Percentiles rank a stretch among this genome's conserved stretches.
Evolutionary conservation across 116 monocot species (phyloP).

Genomic region (Trichopus zeylanicus): DNA sequence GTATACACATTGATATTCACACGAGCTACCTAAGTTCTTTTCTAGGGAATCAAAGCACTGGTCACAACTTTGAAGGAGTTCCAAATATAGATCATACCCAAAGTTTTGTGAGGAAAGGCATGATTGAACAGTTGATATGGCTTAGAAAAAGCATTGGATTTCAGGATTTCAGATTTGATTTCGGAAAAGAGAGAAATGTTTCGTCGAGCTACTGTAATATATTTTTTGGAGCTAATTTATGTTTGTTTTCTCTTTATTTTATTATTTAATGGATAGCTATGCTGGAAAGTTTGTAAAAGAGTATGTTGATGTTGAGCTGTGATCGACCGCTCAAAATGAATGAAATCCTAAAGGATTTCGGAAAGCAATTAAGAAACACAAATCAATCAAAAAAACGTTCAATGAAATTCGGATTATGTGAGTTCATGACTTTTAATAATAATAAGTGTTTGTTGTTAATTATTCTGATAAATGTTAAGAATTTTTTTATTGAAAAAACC

Average conservation of each 20-base stretch:
- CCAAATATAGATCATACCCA: slow-evolving; percentile 83
- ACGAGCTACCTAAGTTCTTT: background rate
- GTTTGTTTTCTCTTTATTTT: background rate
- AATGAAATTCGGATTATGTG: too few relatives aligned
- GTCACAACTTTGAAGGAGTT: slow-evolving; percentile 63
- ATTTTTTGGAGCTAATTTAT: background rate
- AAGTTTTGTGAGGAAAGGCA: slow-evolving; percentile 63
- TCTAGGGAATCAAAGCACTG: slow-evolving; percentile 65
- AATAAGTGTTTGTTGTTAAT: too few relatives aligned
- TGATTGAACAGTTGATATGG: slow-evolving; percentile 69
- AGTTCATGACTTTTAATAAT: too few relatives aligned
- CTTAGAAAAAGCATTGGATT: slow-evolving; percentile 55
- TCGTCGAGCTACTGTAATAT: background rate
- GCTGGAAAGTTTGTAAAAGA: slow-evolving; percentile 67
- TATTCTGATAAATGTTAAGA: too few relatives aligned
- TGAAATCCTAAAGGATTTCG: too few relatives aligned
- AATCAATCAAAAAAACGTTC: too few relatives aligned
- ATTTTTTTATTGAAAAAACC: too few relatives aligned
- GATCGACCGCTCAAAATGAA: too few relatives aligned
- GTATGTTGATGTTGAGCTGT: too few relatives aligned
- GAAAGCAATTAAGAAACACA: too few relatives aligned
- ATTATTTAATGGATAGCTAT: slow-evolving; percentile 39
- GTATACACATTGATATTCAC: background rate
- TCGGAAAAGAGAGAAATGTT: slow-evolving; percentile 65
- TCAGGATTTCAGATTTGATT: slow-evolving; percentile 88